A percentile compares a stretch with the other conserved stretches of the same genome.
phyloP scores from a whole-genome alignment of 495 filamentous ascomycete genomes.

The Gamarada debralockiae region DNA sequence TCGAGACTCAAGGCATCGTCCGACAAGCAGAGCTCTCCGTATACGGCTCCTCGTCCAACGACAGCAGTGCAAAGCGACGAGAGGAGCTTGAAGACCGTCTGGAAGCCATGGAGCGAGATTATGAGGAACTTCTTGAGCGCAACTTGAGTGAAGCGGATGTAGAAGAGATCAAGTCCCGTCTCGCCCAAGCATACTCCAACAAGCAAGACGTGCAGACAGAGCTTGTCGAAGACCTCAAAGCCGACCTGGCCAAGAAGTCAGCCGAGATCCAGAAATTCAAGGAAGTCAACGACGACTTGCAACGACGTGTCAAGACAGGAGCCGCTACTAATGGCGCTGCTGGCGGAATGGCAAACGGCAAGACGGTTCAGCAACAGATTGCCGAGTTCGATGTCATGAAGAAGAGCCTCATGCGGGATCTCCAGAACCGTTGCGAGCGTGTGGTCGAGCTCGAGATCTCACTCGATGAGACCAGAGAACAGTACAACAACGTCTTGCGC shows the following conservation, averaged over 20 bases:
- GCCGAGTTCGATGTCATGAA: slow-evolving; percentile 99
- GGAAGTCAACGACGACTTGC: slow-evolving; percentile 68
- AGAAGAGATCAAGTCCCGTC: slow-evolving; percentile 73
- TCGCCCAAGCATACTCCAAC: slow-evolving; percentile 71
- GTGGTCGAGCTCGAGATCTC: slow-evolving; percentile 98
- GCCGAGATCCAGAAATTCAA: slow-evolving; percentile 76
- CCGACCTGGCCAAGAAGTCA: slow-evolving; percentile 64
- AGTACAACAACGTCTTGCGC: slow-evolving; percentile 96
- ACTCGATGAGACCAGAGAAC: slow-evolving; percentile 92
- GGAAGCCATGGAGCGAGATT: slow-evolving; percentile 68
- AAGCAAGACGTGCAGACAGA: slow-evolving; percentile 67
- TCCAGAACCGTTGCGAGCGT: slow-evolving; percentile 96
- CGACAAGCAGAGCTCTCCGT: slow-evolving; percentile 87
- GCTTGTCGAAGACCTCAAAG: slow-evolving; percentile 66
- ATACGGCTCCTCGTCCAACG: slow-evolving; percentile 48
- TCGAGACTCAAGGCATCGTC: slow-evolving; percentile 89
- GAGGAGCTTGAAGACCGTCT: slow-evolving; percentile 72
- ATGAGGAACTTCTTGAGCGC: slow-evolving; percentile 75
- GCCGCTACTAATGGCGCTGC: slow-evolving; percentile 50
- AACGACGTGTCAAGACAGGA: slow-evolving; percentile 61
- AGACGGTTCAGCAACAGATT: slow-evolving; percentile 95
- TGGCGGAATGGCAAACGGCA: slow-evolving; percentile 61
- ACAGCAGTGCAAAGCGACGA: slow-evolving; percentile 61
- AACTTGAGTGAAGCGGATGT: slow-evolving; percentile 75
- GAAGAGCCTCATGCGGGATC: slow-evolving; percentile 97